Evolutionary conservation across 2,329 filamentous ascomycete species (phyloP), one percentile per base, ranked within the genome.

Genomic region (Podosphaera fusca): DNA sequence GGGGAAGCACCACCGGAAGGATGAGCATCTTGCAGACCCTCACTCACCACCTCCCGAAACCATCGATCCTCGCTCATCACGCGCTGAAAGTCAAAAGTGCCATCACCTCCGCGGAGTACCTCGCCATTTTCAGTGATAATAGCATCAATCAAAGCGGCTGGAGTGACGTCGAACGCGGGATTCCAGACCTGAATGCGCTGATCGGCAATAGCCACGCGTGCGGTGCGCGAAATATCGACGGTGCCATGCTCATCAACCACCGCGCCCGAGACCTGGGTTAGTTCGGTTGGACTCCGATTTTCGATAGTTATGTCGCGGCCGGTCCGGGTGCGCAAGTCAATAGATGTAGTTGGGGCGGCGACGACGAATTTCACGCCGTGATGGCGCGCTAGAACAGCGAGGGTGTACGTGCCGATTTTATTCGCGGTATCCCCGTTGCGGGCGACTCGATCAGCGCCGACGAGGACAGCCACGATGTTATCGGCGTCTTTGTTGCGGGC

Each of bases 391-490:
- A 95, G 76, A n/a, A 96, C 88, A 2, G 92, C 88, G 3, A 98
- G 77, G 57, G 83, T 78, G 68, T 98, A 96, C 0, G 92, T 98
- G 55, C 92, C 92, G 60, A 98, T 94, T 74, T 98, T 98, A 73
- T 98, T 98, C 57, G 92, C 92, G 0, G 92, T 96, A 71, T 98
- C 92, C 35, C 92, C 92, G 65, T 98, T 98, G 55, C 88, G 85
- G 36, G 90, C 92, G 12, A 98, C 92, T 58, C 92, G 81, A 69
- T 98, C 92, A 2, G 92, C 92, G 34, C 92, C 92, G 0, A 98
- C 92, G 35, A 98, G 83, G 55, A 98, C 86, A 4, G 88, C 90
- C 4, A 80, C 78, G 59, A 98, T 85, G 64, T 82, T 81, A 66
- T 81, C 76, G 42, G 75, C 70, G 30, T 74, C 72, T 63, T 81